Conservation (phyloP, 129 eudicot species). For the Solidago caesia region DNA sequence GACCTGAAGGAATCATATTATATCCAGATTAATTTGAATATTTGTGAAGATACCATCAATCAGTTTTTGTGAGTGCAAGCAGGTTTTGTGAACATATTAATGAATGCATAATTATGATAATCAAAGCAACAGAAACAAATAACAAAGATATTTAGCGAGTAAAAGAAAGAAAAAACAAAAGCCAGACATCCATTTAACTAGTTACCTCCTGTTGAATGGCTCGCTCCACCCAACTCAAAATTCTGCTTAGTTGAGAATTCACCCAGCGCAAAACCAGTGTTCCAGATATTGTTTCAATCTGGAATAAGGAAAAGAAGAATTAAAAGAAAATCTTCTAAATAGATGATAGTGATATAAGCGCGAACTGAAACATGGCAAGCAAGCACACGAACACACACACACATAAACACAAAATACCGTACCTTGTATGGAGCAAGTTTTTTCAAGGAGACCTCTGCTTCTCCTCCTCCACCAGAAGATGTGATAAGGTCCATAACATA, state of each 20-base stretch:
- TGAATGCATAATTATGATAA: conserved; percentile 2
- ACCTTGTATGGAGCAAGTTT: conserved; percentile 83
- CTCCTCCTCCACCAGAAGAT: conserved; percentile 66
- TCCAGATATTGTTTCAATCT: conserved; percentile 94
- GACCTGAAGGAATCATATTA: not conserved
- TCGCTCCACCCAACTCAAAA: conserved; percentile 84
- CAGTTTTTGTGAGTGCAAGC: not conserved
- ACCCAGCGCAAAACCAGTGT: conserved; percentile 97
- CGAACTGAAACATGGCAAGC: not conserved
- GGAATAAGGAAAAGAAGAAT: conserved; percentile 19
- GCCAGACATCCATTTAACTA: conserved; percentile 14
- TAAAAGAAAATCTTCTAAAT: not conserved
- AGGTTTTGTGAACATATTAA: not conserved
- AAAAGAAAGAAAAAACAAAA: not conserved
- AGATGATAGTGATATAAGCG: conserved; percentile 7
- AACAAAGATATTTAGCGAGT: not conserved
- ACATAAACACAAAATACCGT: conserved; percentile 15
- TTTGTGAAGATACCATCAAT: not conserved
- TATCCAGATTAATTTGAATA: not conserved
- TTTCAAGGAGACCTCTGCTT: conserved; percentile 56
- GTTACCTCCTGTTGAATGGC: conserved; percentile 98
- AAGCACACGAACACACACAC: not conserved
- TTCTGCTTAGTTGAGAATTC: conserved; percentile 84
- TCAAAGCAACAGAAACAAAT: conserved; percentile 16
- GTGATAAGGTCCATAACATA: conserved; percentile 56